Conservation (phyloP, 345 rosid genomes). For the Eucalyptus caleyi region DNA sequence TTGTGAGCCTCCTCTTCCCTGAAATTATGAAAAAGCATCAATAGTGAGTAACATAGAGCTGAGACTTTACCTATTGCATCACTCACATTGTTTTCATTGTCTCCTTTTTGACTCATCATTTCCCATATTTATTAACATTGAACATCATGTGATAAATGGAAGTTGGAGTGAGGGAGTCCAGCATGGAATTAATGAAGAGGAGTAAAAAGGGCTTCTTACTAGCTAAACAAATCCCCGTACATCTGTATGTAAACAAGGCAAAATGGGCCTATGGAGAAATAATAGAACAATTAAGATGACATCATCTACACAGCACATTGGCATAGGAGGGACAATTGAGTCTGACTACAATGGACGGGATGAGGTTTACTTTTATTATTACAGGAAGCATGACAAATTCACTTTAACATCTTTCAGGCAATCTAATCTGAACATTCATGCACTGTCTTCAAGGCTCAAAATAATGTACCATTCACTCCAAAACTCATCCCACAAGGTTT, state of each 20-base stretch:
- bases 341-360: neutral
- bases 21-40: neutral
- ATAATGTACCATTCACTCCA: neutral
- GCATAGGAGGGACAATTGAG: neutral
- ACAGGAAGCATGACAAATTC: neutral
- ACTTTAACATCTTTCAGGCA: neutral
- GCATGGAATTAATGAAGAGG: neutral
- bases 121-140: neutral
- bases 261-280: neutral
- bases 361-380: neutral
- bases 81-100: neutral
- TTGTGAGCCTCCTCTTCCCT: constrained; percentile 16
- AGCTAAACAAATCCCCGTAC: neutral
- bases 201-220: neutral
- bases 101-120: neutral
- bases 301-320: neutral
- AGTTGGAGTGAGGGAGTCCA: neutral
- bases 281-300: neutral
- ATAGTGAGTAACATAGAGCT: neutral
- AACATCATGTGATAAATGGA: neutral
- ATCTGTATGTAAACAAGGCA: neutral
- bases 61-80: neutral
- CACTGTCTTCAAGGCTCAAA: neutral
- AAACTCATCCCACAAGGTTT: neutral
- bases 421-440: neutral